A percentile compares a stretch with the other conserved stretches of the same genome.
Evolutionary conservation across 2,329 filamentous ascomycete genomes (phyloP).

Genomic region (Orbilia ellipsospora): DNA sequence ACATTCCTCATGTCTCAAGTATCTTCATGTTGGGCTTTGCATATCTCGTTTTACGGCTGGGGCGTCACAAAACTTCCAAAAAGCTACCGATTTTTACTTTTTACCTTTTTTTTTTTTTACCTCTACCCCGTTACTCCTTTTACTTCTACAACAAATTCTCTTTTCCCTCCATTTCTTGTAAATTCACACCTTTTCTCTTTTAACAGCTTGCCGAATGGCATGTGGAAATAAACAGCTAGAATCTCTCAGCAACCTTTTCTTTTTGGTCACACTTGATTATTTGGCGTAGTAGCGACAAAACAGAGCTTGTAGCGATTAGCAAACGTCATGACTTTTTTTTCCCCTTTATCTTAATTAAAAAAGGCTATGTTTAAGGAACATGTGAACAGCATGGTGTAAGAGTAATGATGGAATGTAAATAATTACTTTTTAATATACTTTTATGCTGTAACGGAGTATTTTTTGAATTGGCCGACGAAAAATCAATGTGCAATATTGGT

Average conservation of each 20-base stretch:
- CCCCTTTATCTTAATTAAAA: too few species aligned
- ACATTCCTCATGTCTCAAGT: constrained; percentile 1
- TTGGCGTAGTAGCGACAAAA: too few species aligned
- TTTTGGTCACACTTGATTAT: neutral
- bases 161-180: constrained; percentile 30
- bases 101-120: neutral
- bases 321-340: too few species aligned
- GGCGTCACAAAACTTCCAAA: constrained; percentile 50
- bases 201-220: neutral
- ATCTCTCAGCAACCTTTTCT: neutral
- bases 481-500: too few species aligned
- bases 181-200: constrained; percentile 17
- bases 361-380: too few species aligned
- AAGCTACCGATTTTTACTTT: constrained; percentile 43
- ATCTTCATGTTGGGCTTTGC: constrained; percentile 30
- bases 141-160: neutral
- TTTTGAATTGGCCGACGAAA: too few species aligned
- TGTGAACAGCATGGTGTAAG: too few species aligned
- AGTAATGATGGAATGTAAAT: too few species aligned
- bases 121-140: constrained; percentile 3
- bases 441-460: too few species aligned
- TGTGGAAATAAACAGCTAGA: constrained; percentile 6
- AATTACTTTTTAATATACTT: too few species aligned
- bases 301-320: too few species aligned
- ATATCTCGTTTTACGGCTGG: constrained; percentile 54